These are phyloP conservation scores for Emmonsia crescens DNA, from an alignment of 2,329 filamentous ascomycete species.

Conservation along the genomic window DNA sequence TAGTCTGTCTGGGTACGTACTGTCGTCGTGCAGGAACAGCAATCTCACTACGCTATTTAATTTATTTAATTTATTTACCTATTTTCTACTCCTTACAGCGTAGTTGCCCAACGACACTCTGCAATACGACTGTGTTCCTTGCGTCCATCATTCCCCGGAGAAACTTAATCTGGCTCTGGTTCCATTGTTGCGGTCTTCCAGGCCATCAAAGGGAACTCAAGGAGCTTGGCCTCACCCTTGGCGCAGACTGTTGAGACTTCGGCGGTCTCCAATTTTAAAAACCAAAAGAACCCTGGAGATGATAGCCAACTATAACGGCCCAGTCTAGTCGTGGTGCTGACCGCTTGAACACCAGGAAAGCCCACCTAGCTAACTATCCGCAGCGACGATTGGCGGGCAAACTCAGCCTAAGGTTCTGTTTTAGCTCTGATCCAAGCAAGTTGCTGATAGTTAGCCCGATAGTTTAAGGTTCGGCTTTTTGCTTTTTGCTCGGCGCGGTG, in stretches of 20 bases:
- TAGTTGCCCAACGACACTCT: not conserved
- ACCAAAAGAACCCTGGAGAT: not conserved
- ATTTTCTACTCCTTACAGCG: too few species aligned
- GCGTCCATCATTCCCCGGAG: not conserved
- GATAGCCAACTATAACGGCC: not conserved
- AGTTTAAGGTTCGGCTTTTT: not conserved
- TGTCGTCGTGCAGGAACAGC: too few species aligned
- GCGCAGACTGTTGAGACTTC: not conserved
- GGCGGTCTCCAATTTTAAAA: not conserved
- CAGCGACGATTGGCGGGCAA: not conserved
- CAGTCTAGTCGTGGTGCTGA: not conserved
- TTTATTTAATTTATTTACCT: not conserved
- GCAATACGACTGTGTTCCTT: not conserved
- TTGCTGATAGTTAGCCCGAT: not conserved
- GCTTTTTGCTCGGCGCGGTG: not conserved
- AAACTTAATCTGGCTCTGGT: not conserved
- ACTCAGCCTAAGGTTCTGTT: not conserved
- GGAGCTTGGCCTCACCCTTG: not conserved
- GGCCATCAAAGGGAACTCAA: not conserved
- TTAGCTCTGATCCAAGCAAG: not conserved
- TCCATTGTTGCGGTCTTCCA: too few species aligned
- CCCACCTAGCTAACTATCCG: too few species aligned
- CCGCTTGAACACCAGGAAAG: not conserved
- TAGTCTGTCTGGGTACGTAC: too few species aligned
- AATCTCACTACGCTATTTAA: not conserved